Base-by-base conservation (phyloP, 305 asterid species). In the Solanum chacoense region DNA sequence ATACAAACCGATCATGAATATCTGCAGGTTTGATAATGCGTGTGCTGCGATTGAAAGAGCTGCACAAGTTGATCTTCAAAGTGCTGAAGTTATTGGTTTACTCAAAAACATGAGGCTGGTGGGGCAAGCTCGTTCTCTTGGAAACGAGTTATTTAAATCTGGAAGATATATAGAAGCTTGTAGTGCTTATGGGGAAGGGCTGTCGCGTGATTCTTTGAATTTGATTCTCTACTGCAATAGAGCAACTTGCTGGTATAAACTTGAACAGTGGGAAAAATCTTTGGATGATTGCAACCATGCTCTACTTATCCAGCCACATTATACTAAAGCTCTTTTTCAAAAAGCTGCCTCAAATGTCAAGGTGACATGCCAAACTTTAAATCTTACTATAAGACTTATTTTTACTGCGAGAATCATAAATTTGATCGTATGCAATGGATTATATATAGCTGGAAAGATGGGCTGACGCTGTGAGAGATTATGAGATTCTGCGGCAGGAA, bases 231-330 rank as follows among this genome's bases (percentile, higher is more conserved):
- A 93, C 92, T 94, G 98, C 92, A 96, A 98, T 90, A 91, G 99
- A 93, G 99, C 99, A 35, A 98, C 99, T 90, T 98, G 99, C 84
- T 94, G 96, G 97, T 94, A 91, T 91, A 98, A 94, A 94, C 96
- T 98, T 22, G 95, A 94, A 22, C 91, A 91, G 75, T 98, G 96
- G 97, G 98, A 93, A 88, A 91, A 71, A 37, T 93, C 98, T 13
- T 91, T 98, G 63, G 95, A 94, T n/a, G 99, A 98, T 89, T 95
- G 99, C 95, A 93, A 92, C 74, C 94, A 93, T 88, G 99, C 99
- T 38, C 97, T 98, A 67, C 92, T 81, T 73, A 90, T 94, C 89
- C 97, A 93, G 88, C 99, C 99, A 29, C 91, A 93, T 81, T 98
- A 98, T 92, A 88, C 90, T n/a, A 98, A 98, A 94, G 99, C 99